These are phyloP conservation scores for Podaxis pistillaris DNA, from an alignment of 768 basidiomycete genomes.

Conservation along the genomic window DNA sequence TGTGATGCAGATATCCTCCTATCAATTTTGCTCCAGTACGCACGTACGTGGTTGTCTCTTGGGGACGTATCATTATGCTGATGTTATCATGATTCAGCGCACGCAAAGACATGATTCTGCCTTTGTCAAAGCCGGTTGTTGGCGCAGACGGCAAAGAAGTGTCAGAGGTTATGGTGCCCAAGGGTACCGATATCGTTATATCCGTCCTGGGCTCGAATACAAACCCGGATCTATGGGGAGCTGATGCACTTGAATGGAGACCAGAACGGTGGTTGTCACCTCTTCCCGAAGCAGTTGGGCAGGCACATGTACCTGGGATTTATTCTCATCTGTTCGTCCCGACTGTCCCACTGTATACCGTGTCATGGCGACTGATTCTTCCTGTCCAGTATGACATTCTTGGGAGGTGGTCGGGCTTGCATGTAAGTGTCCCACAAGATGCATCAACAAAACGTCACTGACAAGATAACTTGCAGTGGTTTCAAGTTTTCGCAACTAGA, in stretches of 20 bases:
- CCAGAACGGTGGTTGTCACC: constrained; percentile 17
- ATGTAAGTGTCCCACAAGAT: neutral
- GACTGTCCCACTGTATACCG: neutral
- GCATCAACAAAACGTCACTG: neutral
- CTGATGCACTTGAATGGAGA: constrained; percentile 14
- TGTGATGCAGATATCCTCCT: constrained; percentile 18
- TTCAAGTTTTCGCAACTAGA: constrained; percentile 51
- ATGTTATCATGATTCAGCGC: constrained; percentile 24
- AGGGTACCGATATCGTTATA: constrained; percentile 35
- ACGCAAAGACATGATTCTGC: constrained; percentile 36
- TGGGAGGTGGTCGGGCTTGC: constrained; percentile 36
- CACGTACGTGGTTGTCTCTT: neutral
- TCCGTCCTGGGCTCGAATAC: constrained; percentile 38
- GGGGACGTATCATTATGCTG: neutral
- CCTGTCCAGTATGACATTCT: constrained; percentile 39
- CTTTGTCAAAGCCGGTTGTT: constrained; percentile 36
- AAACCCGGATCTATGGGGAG: constrained; percentile 25
- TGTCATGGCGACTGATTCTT: neutral
- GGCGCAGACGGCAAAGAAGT: constrained; percentile 36
- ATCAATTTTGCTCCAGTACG: constrained; percentile 17
- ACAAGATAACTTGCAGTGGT: constrained; percentile 27
- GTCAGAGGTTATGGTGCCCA: constrained; percentile 35
- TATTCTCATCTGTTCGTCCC: constrained; percentile 5
- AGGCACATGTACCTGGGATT: constrained; percentile 16
- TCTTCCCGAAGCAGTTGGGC: constrained; percentile 6